A percentile compares a stretch with the other conserved stretches of the same genome.
Evolutionary conservation across 805 yeast species (phyloP).

Genomic region (Blastobotrys peoriensis): DNA sequence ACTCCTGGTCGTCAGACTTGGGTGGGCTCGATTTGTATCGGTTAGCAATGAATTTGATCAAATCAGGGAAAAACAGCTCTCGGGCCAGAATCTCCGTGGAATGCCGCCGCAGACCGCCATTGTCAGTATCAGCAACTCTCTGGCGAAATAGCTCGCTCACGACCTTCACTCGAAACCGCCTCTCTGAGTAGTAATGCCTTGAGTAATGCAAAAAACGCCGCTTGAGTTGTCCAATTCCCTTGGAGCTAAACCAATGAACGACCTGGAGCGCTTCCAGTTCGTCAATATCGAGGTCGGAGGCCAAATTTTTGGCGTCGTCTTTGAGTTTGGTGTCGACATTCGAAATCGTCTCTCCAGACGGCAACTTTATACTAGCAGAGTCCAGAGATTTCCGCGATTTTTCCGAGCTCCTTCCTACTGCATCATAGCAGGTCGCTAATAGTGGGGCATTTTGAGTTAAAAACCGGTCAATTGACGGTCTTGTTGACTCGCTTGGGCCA

Average conservation of each 20-base stretch:
- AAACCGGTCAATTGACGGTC: conserved; percentile 8
- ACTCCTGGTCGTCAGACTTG: not conserved
- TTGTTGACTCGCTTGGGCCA: conserved; percentile 4
- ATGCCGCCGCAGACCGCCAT: conserved; percentile 6
- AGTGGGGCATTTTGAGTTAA: not conserved
- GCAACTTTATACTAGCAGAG: not conserved
- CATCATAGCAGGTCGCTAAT: conserved; percentile 11
- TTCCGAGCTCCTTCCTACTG: conserved; percentile 4
- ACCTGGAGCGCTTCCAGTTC: conserved; percentile 15
- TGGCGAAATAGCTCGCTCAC: conserved; percentile 12
- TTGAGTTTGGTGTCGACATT: conserved; percentile 7
- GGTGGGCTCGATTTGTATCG: not conserved
- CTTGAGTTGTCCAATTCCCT: conserved; percentile 10
- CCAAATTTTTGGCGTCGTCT: conserved; percentile 14
- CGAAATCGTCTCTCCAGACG: conserved; percentile 5
- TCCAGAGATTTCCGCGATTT: conserved; percentile 5
- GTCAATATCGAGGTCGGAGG: conserved; percentile 10
- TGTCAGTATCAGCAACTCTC: conserved; percentile 1
- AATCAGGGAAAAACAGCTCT: conserved; percentile 5
- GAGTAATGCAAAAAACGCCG: conserved; percentile 9
- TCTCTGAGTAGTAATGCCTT: conserved; percentile 18
- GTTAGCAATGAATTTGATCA: conserved; percentile 4
- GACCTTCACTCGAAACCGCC: conserved; percentile 15
- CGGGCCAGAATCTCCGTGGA: conserved; percentile 12
- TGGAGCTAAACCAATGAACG: conserved; percentile 12